Base-by-base conservation (phyloP, 169 alveolate species). In the Eimeria falciformis region DNA sequence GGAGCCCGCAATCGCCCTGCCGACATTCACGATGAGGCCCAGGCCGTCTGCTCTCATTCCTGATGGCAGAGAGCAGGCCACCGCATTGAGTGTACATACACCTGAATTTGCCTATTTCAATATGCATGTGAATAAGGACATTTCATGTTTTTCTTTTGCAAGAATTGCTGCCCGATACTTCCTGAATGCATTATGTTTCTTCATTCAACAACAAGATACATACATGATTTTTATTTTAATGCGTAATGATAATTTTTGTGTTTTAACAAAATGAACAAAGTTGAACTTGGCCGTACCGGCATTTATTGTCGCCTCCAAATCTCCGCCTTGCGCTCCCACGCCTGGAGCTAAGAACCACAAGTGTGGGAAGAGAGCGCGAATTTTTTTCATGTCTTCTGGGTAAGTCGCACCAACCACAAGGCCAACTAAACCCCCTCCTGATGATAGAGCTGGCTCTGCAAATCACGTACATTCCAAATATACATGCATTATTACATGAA, bases 251-350 rank as follows among this genome's bases (percentile, higher is more conserved):
- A n/a, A n/a, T n/a, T n/a, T n/a, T n/a, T n/a, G n/a, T n/a, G n/a
- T n/a, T n/a, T n/a, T n/a, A n/a, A n/a, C n/a, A n/a, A n/a, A n/a
- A n/a, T n/a, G n/a, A n/a, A n/a, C n/a, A n/a, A 68, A 6, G 11
- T 12, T 23, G 18, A 12, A 29, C 33, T 17, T 14, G 11, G 45
- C 50, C 82, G 11, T 37, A 82, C 95, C 95, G 5, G 94, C 93
- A 9, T 23, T 66, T 33, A 91, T 33, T 3, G 93, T 91, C 46
- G 87, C 94, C 45, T 62, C 91, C 5, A 95, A 91, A 90, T 95
- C 96, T 18, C 95, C 96, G 11, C 96, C 95, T 68, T 95, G 96
- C 7, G 96, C 96, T 21, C 96, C 96, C 53, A 95, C 77, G 45
- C 96, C 96, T 5, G 96, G 96, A 25, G 95, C 91, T 4, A 95